Percentiles rank a stretch among this genome's conserved stretches.
phyloP scores from a whole-genome alignment of 441 rosid genomes.

The Corymbia citriodora region DNA sequence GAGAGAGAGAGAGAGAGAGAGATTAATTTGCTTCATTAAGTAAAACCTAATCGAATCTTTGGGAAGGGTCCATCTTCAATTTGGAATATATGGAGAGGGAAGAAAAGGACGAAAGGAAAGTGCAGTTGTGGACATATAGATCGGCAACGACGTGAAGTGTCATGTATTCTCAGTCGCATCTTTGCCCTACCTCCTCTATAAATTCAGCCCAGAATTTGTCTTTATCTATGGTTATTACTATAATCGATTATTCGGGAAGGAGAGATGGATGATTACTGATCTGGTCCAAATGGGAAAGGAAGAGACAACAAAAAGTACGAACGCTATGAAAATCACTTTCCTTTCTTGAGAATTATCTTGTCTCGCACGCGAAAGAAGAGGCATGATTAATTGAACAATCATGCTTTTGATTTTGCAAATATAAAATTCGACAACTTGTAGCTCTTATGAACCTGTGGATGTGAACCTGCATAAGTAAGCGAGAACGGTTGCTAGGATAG shows the following conservation, averaged over 20 bases:
- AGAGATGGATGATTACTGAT: not conserved
- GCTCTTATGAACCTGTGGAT: not conserved
- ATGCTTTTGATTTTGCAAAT: not conserved
- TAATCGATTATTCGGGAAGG: not conserved
- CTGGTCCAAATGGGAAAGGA: not conserved
- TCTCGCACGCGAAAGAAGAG: not conserved
- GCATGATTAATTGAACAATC: not conserved
- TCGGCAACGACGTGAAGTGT: not conserved
- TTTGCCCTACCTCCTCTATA: not conserved
- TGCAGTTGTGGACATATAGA: not conserved
- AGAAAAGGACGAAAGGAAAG: not conserved
- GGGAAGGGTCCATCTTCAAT: not conserved
- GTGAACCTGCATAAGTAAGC: conserved; percentile 3
- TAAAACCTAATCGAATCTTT: not conserved
- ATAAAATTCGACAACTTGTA: not conserved
- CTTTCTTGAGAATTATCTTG: not conserved
- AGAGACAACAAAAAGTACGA: too few species aligned
- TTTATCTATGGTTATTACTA: too few species aligned
- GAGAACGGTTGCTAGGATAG: conserved; percentile 16
- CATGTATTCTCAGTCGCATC: not conserved
- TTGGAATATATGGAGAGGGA: not conserved
- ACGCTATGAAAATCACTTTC: too few species aligned
- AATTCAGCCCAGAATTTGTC: not conserved
- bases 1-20: too few species aligned
- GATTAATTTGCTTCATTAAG: not conserved